These are phyloP conservation scores for Backusella circina DNA, from an alignment of 192 early-diverging fungal genomes.

Conservation along the genomic window DNA sequence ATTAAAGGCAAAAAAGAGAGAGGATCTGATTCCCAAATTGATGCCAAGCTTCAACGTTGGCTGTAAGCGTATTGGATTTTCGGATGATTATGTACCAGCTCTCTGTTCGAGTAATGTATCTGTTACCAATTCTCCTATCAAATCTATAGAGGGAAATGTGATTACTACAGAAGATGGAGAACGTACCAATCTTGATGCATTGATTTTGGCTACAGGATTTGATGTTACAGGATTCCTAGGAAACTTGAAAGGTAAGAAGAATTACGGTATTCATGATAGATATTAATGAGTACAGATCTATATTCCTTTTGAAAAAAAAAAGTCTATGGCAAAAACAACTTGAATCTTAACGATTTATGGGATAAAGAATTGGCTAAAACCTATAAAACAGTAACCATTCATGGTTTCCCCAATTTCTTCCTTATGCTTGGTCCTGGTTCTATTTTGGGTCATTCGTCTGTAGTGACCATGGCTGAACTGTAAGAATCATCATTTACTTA, in stretches of 20 bases:
- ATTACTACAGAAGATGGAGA: constrained; percentile 31
- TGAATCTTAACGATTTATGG: constrained; percentile 12
- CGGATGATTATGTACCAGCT: constrained; percentile 14
- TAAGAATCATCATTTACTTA: background rate
- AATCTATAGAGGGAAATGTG: constrained; percentile 18
- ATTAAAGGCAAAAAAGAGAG: constrained; percentile 18
- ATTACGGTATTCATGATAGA: background rate
- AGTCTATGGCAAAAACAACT: constrained; percentile 20
- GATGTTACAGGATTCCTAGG: constrained; percentile 28
- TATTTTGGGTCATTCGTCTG: constrained; percentile 46
- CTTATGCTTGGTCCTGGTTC: constrained; percentile 47
- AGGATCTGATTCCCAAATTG: constrained; percentile 23
- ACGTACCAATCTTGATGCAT: constrained; percentile 36
- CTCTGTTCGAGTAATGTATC: constrained; percentile 21
- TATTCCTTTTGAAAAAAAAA: background rate
- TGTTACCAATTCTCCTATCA: constrained; percentile 26
- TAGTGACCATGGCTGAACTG: constrained; percentile 21
- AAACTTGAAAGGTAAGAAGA: constrained; percentile 14
- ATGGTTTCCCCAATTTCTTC: constrained; percentile 55
- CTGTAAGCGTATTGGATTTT: constrained; percentile 36
- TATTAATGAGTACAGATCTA: background rate
- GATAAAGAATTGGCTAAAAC: constrained; percentile 11
- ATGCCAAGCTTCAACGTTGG: constrained; percentile 33
- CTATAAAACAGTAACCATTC: constrained; percentile 35
- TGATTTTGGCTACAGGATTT: constrained; percentile 43